phyloP scores from a whole-genome alignment of 305 asterid species.

The Rubia balearica region DNA sequence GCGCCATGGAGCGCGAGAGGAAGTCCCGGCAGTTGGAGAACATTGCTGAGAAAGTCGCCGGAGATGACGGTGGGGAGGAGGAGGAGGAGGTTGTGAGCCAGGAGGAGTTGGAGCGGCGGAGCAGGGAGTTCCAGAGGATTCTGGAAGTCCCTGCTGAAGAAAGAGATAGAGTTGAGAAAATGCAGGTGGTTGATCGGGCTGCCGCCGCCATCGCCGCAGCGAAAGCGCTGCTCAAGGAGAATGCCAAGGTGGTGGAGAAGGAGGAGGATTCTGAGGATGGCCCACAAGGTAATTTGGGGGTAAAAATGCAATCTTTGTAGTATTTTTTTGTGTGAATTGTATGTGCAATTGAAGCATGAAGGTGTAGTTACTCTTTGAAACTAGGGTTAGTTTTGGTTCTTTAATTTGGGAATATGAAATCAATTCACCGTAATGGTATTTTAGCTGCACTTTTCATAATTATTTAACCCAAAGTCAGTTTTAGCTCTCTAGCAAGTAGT shows the following conservation, averaged over 20 bases:
- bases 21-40: constrained; percentile 54
- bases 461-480: too few relatives aligned
- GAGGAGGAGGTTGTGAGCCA: constrained; percentile 22
- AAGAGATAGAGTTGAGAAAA: constrained; percentile 71
- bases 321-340: background rate
- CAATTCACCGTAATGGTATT: background rate
- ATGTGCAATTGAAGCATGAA: background rate
- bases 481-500: background rate
- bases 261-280: constrained; percentile 21
- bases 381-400: background rate
- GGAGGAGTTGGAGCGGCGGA: constrained; percentile 53
- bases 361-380: background rate
- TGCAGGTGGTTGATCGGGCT: constrained; percentile 95
- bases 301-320: background rate
- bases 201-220: constrained; percentile 94
- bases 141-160: constrained; percentile 61
- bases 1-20: constrained; percentile 61
- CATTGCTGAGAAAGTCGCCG: constrained; percentile 35
- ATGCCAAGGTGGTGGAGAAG: constrained; percentile 17
- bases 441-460: background rate
- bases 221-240: constrained; percentile 59
- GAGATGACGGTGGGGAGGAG: constrained; percentile 13
- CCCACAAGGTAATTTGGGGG: constrained; percentile 32
- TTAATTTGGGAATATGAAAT: background rate
- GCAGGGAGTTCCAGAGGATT: constrained; percentile 59